Conservation (phyloP, 805 yeast species). For the Hanseniaspora meyeri region DNA sequence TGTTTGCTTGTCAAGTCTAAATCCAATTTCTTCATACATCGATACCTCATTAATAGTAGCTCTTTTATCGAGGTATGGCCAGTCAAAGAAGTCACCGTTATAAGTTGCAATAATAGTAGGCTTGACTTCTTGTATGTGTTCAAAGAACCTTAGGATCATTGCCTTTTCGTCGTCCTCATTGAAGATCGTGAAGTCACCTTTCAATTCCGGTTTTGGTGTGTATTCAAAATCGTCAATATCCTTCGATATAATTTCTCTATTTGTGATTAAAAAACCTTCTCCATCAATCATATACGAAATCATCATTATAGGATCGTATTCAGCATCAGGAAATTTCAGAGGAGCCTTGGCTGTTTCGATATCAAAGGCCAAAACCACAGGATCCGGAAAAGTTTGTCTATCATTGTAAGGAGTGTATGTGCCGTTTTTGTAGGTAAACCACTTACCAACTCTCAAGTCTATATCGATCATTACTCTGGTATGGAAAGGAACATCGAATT, state of each 20-base stretch:
- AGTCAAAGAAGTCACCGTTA: constrained; percentile 97
- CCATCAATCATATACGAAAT: constrained; percentile 99
- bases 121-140: constrained; percentile 71
- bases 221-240: constrained; percentile 96
- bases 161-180: constrained; percentile 80
- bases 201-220: constrained; percentile 93
- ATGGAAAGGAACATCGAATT: constrained; percentile 93
- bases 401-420: constrained; percentile 47
- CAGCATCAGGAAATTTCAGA: constrained; percentile 84
- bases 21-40: constrained; percentile 89
- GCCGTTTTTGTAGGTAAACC: constrained; percentile 72
- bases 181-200: constrained; percentile 78
- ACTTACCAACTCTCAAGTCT: constrained; percentile 80
- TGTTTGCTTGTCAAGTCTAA: constrained; percentile 75
- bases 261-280: constrained; percentile 85
- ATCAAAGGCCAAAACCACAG: constrained; percentile 91
- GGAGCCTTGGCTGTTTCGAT: constrained; percentile 97
- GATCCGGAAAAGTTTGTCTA: constrained; percentile 89
- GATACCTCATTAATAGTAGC: constrained; percentile 71
- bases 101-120: constrained; percentile 98
- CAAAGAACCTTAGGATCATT: constrained; percentile 64
- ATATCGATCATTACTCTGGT: constrained; percentile 91
- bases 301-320: constrained; percentile 93
- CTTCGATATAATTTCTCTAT: constrained; percentile 83
- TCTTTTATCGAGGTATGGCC: constrained; percentile 95